Conservation (phyloP, 2,329 filamentous ascomycete genomes). For the Colletotrichum chrysophilum region DNA sequence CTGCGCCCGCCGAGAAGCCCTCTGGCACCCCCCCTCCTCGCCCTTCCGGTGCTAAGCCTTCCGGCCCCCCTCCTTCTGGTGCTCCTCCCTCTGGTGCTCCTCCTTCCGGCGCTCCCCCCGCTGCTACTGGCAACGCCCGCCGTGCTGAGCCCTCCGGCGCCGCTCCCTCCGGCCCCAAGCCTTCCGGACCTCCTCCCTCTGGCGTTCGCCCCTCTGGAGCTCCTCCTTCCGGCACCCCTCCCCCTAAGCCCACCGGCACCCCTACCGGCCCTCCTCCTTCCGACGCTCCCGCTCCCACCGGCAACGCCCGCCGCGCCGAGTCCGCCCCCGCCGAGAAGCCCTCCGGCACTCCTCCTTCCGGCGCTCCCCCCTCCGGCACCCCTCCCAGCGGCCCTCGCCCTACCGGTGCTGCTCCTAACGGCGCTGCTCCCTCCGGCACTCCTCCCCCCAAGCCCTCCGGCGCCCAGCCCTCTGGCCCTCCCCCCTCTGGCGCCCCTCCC, state of each 20-base stretch:
- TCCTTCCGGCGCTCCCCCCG: not conserved
- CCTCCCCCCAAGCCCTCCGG: not conserved
- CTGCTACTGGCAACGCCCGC: not conserved
- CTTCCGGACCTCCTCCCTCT: not conserved
- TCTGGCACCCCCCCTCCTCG: not conserved
- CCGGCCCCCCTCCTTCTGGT: not conserved
- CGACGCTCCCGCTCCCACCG: not conserved
- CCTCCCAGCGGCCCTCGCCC: not conserved
- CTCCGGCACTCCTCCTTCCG: not conserved
- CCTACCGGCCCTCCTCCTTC: not conserved
- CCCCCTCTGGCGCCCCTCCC: not conserved
- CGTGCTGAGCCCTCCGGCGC: not conserved
- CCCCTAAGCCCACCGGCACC: not conserved
- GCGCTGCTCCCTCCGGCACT: not conserved
- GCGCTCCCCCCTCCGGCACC: not conserved
- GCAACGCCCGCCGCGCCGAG: not conserved
- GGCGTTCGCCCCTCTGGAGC: not conserved
- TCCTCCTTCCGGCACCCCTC: not conserved
- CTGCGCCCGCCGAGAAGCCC: not conserved
- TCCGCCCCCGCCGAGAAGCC: not conserved
- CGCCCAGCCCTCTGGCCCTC: not conserved
- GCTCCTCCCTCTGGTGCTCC: not conserved
- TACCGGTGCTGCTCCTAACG: not conserved
- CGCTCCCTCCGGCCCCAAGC: not conserved
- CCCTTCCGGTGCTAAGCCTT: not conserved